These are phyloP conservation scores for Alternaria panax DNA, from an alignment of 2,329 filamentous ascomycete species.

Conservation along the genomic window DNA sequence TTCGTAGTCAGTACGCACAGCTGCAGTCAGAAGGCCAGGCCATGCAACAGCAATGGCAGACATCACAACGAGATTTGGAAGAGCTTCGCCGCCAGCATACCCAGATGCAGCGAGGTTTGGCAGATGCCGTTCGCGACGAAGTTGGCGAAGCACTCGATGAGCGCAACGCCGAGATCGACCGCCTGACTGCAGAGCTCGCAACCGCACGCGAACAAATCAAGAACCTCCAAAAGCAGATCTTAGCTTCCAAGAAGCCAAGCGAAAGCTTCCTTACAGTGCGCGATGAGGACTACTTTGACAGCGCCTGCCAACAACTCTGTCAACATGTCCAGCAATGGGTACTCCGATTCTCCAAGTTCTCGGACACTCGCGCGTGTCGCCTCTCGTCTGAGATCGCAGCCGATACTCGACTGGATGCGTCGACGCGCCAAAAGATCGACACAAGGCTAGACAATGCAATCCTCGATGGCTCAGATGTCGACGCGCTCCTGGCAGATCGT, in stretches of 20 bases:
- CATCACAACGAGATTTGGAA: slow-evolving; percentile 73
- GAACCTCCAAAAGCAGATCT: slow-evolving; percentile 66
- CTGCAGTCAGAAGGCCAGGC: slow-evolving; percentile 71
- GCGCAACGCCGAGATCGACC: slow-evolving; percentile 83
- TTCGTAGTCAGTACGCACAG: slow-evolving; percentile 63
- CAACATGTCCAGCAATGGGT: slow-evolving; percentile 98
- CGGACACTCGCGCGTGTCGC: slow-evolving; percentile 87
- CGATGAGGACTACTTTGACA: slow-evolving; percentile 95
- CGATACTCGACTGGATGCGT: slow-evolving; percentile 44
- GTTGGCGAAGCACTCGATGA: slow-evolving; percentile 72
- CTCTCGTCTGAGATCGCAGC: slow-evolving; percentile 84
- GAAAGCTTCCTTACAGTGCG: slow-evolving; percentile 80
- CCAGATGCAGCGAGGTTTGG: slow-evolving; percentile 68
- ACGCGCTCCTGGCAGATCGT: slow-evolving; percentile 85
- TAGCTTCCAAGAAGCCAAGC: slow-evolving; percentile 61
- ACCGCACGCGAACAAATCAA: slow-evolving; percentile 70
- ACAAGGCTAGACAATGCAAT: slow-evolving; percentile 94
- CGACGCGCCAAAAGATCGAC: slow-evolving; percentile 77
- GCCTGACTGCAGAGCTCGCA: slow-evolving; percentile 79
- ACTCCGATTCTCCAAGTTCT: slow-evolving; percentile 96
- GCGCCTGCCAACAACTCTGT: slow-evolving; percentile 91
- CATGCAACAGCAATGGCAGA: slow-evolving; percentile 62
- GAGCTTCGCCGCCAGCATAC: slow-evolving; percentile 69
- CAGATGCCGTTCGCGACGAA: slow-evolving; percentile 67
- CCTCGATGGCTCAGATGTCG: slow-evolving; percentile 91